Evolutionary conservation across 1,139 yeast species (phyloP).

Genomic region (Geotrichum restrictum): DNA sequence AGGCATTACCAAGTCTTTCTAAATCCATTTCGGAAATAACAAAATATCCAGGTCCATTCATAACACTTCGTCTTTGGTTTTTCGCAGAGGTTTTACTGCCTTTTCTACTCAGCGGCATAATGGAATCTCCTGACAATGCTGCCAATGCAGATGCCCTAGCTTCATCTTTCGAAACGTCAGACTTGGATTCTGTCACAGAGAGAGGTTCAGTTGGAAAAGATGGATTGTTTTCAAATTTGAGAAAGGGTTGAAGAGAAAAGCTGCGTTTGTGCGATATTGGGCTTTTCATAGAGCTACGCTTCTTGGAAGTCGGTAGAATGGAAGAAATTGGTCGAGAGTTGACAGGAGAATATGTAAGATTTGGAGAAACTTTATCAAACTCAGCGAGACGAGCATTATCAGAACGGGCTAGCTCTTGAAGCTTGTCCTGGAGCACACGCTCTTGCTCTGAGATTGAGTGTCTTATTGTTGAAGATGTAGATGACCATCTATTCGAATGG

Average conservation of each 20-base stretch:
- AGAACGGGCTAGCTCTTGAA: slow-evolving; percentile 34
- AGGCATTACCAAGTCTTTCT: slow-evolving; percentile 5
- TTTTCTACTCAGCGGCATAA: neutral
- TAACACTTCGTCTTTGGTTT: slow-evolving; percentile 1
- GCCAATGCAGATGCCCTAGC: slow-evolving; percentile 15
- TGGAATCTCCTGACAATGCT: slow-evolving; percentile 8
- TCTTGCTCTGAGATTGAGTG: slow-evolving; percentile 26
- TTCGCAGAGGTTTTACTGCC: neutral
- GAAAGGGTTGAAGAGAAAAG: neutral
- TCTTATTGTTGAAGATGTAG: slow-evolving; percentile 3
- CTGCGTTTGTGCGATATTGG: neutral
- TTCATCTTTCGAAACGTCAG: neutral
- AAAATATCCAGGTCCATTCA: neutral
- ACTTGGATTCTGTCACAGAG: neutral
- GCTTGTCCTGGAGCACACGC: slow-evolving; percentile 32
- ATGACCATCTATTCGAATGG: slow-evolving; percentile 7
- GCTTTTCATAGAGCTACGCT: neutral
- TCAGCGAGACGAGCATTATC: slow-evolving; percentile 33
- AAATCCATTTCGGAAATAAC: slow-evolving; percentile 12
- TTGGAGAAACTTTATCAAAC: neutral
- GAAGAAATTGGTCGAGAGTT: slow-evolving; percentile 1
- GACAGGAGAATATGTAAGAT: neutral
- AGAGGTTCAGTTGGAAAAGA: neutral
- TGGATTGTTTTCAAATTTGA: neutral
- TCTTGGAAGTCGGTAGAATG: neutral